A percentile compares a stretch with the other conserved stretches of the same genome.
phyloP scores from a whole-genome alignment of 2,329 filamentous ascomycete species.

The Parascedosporium putredinis region DNA sequence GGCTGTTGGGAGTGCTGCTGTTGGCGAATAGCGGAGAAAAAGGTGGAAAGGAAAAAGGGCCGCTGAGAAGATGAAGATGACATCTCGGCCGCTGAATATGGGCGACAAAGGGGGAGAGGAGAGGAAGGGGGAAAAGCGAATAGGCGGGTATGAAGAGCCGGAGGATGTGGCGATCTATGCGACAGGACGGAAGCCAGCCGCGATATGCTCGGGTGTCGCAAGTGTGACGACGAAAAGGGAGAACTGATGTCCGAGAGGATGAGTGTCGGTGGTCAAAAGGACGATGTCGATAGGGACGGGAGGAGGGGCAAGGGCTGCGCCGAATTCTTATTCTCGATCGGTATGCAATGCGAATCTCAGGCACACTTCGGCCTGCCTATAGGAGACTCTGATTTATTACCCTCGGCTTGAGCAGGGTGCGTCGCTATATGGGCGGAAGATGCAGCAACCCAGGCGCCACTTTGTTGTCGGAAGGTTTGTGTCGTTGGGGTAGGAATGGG shows the following conservation, averaged over 20 bases:
- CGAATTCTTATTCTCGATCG: background rate
- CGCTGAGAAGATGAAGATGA: constrained; percentile 47
- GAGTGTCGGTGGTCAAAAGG: too few relatives aligned
- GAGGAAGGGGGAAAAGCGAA: too few relatives aligned
- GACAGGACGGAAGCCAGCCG: too few relatives aligned
- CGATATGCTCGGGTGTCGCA: too few relatives aligned
- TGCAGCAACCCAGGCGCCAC: background rate
- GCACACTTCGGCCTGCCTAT: too few relatives aligned
- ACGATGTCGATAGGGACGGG: too few relatives aligned
- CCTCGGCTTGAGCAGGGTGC: background rate
- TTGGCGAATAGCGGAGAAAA: constrained; percentile 45
- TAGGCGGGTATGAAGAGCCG: too few relatives aligned
- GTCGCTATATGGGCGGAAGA: background rate
- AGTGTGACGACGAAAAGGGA: too few relatives aligned
- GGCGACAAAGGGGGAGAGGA: background rate
- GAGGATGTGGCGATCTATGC: too few relatives aligned
- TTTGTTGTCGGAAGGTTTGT: background rate
- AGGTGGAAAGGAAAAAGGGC: constrained; percentile 45
- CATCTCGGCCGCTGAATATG: constrained; percentile 7
- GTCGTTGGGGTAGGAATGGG: background rate
- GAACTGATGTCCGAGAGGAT: too few relatives aligned
- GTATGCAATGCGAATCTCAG: background rate
- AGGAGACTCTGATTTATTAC: too few relatives aligned
- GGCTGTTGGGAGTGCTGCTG: constrained; percentile 26
- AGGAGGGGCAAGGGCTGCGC: too few relatives aligned